Evolutionary conservation across 345 rosid species (phyloP).

Genomic region (Salix suchowensis): DNA sequence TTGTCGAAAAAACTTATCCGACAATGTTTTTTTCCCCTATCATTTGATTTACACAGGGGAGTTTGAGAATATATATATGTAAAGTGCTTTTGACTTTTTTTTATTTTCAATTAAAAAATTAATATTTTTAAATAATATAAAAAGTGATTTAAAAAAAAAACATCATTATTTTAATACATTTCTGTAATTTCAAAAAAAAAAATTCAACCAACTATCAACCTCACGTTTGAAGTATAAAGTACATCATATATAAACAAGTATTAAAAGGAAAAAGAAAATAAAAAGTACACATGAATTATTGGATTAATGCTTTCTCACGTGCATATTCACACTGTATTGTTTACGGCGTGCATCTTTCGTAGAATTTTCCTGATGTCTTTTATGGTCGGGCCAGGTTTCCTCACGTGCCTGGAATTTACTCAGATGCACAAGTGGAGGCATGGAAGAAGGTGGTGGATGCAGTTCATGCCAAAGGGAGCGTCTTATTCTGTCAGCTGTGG

Average conservation of each 20-base stretch:
- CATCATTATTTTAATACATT: too few species aligned
- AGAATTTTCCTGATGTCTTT: background rate
- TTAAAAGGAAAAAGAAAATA: background rate
- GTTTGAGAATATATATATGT: too few species aligned
- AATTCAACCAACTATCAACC: too few species aligned
- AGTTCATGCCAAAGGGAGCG: conserved; percentile 71
- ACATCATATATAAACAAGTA: background rate
- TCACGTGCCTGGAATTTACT: conserved; percentile 81
- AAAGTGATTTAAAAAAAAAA: too few species aligned
- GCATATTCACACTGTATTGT: background rate
- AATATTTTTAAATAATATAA: too few species aligned
- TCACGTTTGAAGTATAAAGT: background rate
- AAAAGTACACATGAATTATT: too few species aligned
- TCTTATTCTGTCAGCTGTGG: conserved; percentile 87
- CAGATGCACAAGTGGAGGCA: conserved; percentile 71
- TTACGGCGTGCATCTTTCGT: background rate
- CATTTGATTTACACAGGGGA: too few species aligned
- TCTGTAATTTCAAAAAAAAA: too few species aligned
- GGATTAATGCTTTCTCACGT: background rate
- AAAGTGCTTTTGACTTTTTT: too few species aligned
- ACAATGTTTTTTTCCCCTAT: too few species aligned
- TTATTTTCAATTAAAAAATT: too few species aligned
- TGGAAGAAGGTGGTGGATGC: conserved; percentile 80
- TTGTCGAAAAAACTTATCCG: too few species aligned
- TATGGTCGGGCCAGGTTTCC: conserved; percentile 53